Percentiles rank a stretch among this genome's conserved stretches.
phyloP scores from a whole-genome alignment of 1,284 basidiomycete genomes.

The Heterobasidion occidentale region DNA sequence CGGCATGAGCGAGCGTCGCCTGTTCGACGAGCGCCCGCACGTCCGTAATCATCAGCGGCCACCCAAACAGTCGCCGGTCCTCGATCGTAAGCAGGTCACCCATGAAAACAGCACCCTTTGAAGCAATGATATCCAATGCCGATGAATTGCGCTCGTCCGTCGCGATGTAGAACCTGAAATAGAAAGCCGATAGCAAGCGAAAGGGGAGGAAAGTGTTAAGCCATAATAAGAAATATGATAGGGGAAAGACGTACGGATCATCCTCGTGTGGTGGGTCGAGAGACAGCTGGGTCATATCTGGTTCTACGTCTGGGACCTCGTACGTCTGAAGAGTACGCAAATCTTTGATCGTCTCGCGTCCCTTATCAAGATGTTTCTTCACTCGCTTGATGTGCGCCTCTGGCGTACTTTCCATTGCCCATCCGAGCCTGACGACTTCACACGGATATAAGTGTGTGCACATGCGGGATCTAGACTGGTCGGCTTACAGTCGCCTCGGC shows the following conservation, averaged over 20 bases:
- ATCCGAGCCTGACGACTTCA: conserved; percentile 21
- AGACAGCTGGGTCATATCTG: conserved; percentile 13
- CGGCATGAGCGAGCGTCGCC: conserved; percentile 25
- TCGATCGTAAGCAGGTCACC: conserved; percentile 32
- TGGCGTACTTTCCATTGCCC: conserved; percentile 28
- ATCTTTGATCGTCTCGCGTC: conserved; percentile 19
- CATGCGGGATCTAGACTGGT: conserved; percentile 2
- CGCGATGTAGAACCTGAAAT: conserved; percentile 34
- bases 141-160: conserved; percentile 34
- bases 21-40: conserved; percentile 38
- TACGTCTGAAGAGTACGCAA: conserved; percentile 18
- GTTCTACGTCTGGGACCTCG: conserved; percentile 17
- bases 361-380: conserved; percentile 21
- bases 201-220: neutral
- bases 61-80: conserved; percentile 31
- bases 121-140: conserved; percentile 25
- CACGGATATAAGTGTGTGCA: neutral
- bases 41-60: conserved; percentile 36
- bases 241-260: conserved; percentile 5
- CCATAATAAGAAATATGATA: neutral
- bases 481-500: conserved; percentile 33
- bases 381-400: conserved; percentile 29
- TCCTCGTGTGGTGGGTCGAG: conserved; percentile 1
- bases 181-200: neutral
- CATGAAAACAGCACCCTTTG: conserved; percentile 31